Base-by-base conservation (phyloP, 139 green algal species). In the Chlamydomonas schloesseri region DNA sequence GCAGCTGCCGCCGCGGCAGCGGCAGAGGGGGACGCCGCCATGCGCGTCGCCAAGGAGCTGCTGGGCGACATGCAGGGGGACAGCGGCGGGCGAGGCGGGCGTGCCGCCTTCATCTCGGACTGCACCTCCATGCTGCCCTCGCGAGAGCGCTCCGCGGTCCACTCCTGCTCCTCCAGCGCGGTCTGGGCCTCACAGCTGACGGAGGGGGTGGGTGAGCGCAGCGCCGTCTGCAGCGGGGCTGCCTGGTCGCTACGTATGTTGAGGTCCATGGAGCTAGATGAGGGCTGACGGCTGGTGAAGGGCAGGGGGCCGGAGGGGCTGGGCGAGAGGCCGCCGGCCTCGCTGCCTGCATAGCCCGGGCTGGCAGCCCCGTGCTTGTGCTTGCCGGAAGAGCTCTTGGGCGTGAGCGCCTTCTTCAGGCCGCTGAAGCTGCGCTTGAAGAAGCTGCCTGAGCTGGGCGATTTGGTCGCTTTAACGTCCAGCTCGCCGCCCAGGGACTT, bases 261-360 rank as follows among this genome's bases (percentile, higher is more conserved):
- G 31, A 85, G 79, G 34, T 85, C 79, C n/a, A 72, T 46, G 24
- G 78, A 84, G 0, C 36, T 64, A 4, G 77, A 83, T 0, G 79
- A 85, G 11, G 79, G 65, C 31, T 77, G 79, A 24, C 67, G 76
- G 79, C 29, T 36, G 23, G 62, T 65, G 13, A 84, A 33, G 60
- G 72, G 36, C 8, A 69, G 47, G n/a, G 37, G 65, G 24, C n/a
- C 46, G 10, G 64, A 75, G 1, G 78, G 78, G 8, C 46, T n/a
- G 9, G 78, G 78, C 21, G 78, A 84, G 46, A 84, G 2, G 60
- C 73, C 65, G 46, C 62, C 57, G 23, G 21, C 23, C 0, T 85
- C 79, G 47, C 79, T 85, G 57, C 67, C 77, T 6, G 77, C 77
- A 46, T 67, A 84, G 64, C 64, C 33, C 23, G 42, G 42, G 64